Conservation (phyloP, 2,329 filamentous ascomycete species). For the Rhytidhysteron rufulum region DNA sequence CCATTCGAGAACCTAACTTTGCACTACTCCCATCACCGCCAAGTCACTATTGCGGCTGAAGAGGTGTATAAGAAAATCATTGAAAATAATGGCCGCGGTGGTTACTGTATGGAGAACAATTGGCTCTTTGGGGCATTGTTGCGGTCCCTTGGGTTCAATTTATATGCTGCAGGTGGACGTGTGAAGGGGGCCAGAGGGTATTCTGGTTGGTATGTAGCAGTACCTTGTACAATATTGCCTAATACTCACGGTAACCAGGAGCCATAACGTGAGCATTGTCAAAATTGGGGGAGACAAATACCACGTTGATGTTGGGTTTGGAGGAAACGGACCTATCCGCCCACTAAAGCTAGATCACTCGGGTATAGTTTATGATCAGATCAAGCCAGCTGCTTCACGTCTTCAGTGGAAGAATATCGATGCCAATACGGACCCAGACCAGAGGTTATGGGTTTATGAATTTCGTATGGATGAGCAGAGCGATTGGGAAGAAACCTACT, state of each 20-base stretch:
- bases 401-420: slow-evolving; percentile 33
- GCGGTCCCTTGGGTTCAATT: slow-evolving; percentile 48
- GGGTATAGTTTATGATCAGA: slow-evolving; percentile 21
- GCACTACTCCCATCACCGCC: slow-evolving; percentile 41
- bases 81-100: slow-evolving; percentile 46
- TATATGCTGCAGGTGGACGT: slow-evolving; percentile 39
- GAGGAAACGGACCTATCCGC: slow-evolving; percentile 31
- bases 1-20: slow-evolving; percentile 57
- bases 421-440: slow-evolving; percentile 28
- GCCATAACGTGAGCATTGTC: slow-evolving; percentile 46
- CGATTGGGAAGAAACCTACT: slow-evolving; percentile 60
- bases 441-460: slow-evolving; percentile 45
- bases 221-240: neutral
- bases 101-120: slow-evolving; percentile 62
- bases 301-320: slow-evolving; percentile 44
- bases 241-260: no score
- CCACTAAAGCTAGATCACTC: slow-evolving; percentile 35
- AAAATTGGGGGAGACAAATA: slow-evolving; percentile 30
- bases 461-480: slow-evolving; percentile 32
- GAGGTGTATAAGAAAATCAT: slow-evolving; percentile 53
- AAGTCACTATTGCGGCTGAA: slow-evolving; percentile 48
- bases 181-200: slow-evolving; percentile 34
- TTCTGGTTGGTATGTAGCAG: no score
- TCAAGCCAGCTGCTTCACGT: slow-evolving; percentile 26
- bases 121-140: slow-evolving; percentile 51